Conservation (phyloP, 1,139 yeast species). For the Taphrina confusa region DNA sequence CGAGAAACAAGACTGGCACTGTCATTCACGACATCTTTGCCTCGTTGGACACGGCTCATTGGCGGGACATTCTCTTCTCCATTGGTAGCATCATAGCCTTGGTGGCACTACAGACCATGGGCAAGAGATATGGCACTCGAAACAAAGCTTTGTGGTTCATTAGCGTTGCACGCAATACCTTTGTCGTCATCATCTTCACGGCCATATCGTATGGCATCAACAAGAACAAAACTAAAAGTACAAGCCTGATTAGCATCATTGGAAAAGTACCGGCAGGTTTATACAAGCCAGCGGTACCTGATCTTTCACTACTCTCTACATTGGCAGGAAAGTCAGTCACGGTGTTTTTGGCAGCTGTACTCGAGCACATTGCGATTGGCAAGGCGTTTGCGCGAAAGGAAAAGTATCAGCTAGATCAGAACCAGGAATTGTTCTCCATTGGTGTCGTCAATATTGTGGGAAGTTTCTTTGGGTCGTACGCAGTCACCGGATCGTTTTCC, state of each 20-base stretch:
- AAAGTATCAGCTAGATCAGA: constrained; percentile 76
- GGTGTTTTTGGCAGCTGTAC: constrained; percentile 55
- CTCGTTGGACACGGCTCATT: constrained; percentile 66
- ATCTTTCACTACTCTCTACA: constrained; percentile 60
- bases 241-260: constrained; percentile 58
- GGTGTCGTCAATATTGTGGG: constrained; percentile 89
- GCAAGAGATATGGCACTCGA: constrained; percentile 65
- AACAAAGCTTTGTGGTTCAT: constrained; percentile 64
- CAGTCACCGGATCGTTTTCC: constrained; percentile 93
- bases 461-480: constrained; percentile 88
- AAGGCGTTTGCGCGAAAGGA: constrained; percentile 90
- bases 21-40: constrained; percentile 75
- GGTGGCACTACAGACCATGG: constrained; percentile 59
- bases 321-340: constrained; percentile 84
- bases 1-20: constrained; percentile 68
- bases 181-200: constrained; percentile 76
- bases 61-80: constrained; percentile 26
- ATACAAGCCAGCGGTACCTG: constrained; percentile 74
- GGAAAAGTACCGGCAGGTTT: constrained; percentile 83
- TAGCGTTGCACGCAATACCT: constrained; percentile 76
- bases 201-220: constrained; percentile 67
- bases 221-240: constrained; percentile 48
- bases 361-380: constrained; percentile 91
- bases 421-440: constrained; percentile 90
- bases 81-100: constrained; percentile 52